Evolutionary conservation across 208 protist genomes (phyloP).

Genomic region (Herpetomonas tarakana): DNA sequence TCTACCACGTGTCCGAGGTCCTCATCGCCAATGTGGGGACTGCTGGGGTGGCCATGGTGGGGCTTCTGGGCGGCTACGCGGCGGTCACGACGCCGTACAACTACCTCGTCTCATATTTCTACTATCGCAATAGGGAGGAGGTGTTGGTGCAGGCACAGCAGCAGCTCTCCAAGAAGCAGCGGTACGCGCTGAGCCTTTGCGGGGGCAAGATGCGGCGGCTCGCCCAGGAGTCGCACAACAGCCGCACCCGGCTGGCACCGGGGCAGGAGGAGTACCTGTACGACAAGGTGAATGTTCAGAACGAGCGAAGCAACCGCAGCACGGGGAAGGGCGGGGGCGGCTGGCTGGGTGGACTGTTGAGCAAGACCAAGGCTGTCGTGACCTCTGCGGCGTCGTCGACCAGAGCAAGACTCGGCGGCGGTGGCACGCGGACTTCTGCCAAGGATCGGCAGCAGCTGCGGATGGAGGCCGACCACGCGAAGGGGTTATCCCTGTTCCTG

Average conservation of each 20-base stretch:
- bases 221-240: conserved; percentile 35
- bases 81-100: conserved; percentile 52
- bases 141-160: conserved; percentile 21
- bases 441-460: conserved; percentile 24
- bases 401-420: neutral
- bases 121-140: conserved; percentile 31
- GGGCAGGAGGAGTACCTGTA: neutral
- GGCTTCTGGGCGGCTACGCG: conserved; percentile 73
- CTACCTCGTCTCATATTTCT: conserved; percentile 37
- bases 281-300: neutral
- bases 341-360: neutral
- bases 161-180: conserved; percentile 52
- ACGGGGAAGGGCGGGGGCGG: neutral
- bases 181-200: conserved; percentile 53
- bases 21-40: conserved; percentile 26
- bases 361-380: conserved; percentile 1
- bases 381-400: conserved; percentile 3
- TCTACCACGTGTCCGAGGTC: neutral
- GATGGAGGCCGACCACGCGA: conserved; percentile 44
- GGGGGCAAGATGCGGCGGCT: conserved; percentile 41
- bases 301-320: neutral
- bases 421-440: conserved; percentile 7
- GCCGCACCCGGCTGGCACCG: neutral
- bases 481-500: conserved; percentile 48
- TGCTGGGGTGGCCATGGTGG: conserved; percentile 54